These are phyloP conservation scores for Sugiyamaella floridensis DNA, from an alignment of 805 yeast genomes.

Conservation along the genomic window DNA sequence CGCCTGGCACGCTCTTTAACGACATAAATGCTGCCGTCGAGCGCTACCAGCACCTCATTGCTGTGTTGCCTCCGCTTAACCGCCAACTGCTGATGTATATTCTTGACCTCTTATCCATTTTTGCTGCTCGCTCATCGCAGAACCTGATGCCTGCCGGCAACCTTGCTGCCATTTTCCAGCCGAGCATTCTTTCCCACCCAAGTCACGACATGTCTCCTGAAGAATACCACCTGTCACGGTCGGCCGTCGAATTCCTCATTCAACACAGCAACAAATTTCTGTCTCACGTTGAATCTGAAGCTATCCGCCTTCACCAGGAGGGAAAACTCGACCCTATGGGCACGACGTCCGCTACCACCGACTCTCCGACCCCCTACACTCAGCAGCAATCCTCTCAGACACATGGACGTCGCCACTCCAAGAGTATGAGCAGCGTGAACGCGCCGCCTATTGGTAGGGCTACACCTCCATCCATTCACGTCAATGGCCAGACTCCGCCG, in stretches of 20 bases:
- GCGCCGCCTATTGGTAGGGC: not conserved
- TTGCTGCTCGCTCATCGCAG: constrained; percentile 65
- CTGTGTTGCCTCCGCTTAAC: constrained; percentile 65
- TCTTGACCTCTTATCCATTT: constrained; percentile 77
- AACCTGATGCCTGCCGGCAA: constrained; percentile 91
- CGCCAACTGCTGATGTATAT: constrained; percentile 80
- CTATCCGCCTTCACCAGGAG: constrained; percentile 27
- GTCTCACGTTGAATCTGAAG: constrained; percentile 38
- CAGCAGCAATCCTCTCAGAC: not conserved
- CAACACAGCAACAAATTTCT: constrained; percentile 75
- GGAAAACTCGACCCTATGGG: not conserved
- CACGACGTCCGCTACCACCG: not conserved
- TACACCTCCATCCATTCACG: not conserved
- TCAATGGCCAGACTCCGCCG: not conserved
- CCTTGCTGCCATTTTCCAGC: constrained; percentile 93
- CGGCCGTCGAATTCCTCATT: constrained; percentile 81
- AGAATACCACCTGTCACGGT: constrained; percentile 80
- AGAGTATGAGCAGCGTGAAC: constrained; percentile 25
- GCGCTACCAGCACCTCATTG: constrained; percentile 63
- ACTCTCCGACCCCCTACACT: not conserved
- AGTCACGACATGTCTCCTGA: constrained; percentile 87
- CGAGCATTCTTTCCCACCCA: constrained; percentile 90
- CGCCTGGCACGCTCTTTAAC: constrained; percentile 8
- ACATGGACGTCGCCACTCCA: constrained; percentile 24
- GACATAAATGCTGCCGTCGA: constrained; percentile 45